Conservation (phyloP, 2,329 filamentous ascomycete species). For the Calonectria hongkongensis region DNA sequence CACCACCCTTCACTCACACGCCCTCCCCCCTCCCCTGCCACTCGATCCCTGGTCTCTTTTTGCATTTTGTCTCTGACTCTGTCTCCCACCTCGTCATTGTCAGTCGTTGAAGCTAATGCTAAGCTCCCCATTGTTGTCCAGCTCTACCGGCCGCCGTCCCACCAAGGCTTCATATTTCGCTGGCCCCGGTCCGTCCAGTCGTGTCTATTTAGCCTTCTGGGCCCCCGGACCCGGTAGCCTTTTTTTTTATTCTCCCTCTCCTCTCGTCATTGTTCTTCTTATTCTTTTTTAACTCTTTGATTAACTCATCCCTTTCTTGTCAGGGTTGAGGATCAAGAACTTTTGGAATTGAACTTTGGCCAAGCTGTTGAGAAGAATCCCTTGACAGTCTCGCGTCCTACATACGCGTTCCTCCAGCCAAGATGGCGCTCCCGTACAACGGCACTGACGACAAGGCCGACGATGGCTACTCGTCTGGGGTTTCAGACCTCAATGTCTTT, state of each 20-base stretch:
- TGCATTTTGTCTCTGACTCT: slow-evolving; percentile 7
- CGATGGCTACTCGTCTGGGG: slow-evolving; percentile 68
- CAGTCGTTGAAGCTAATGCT: slow-evolving; percentile 18
- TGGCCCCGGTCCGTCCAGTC: slow-evolving; percentile 26
- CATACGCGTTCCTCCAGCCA: slow-evolving; percentile 39
- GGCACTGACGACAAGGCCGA: slow-evolving; percentile 70
- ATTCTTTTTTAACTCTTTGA: slow-evolving; percentile 11
- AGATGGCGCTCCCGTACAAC: slow-evolving; percentile 66
- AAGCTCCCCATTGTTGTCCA: slow-evolving; percentile 24
- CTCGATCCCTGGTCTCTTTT: slow-evolving; percentile 25
- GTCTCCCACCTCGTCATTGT: slow-evolving; percentile 22
- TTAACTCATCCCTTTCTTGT: slow-evolving; percentile 21
- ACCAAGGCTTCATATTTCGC: slow-evolving; percentile 36
- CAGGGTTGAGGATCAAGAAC: slow-evolving; percentile 40
- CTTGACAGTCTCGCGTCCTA: slow-evolving; percentile 40
- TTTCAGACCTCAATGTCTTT: slow-evolving; percentile 87
- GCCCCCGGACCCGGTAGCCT: slow-evolving; percentile 37
- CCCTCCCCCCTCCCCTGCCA: slow-evolving; percentile 16
- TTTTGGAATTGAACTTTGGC: slow-evolving; percentile 26
- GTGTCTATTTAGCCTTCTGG: slow-evolving; percentile 48
- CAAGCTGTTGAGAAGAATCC: slow-evolving; percentile 31
- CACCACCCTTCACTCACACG: slow-evolving; percentile 51
- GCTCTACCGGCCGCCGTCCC: slow-evolving; percentile 25
- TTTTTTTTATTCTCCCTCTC: slow-evolving; percentile 28
- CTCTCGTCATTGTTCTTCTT: slow-evolving; percentile 38